A percentile compares a stretch with the other conserved stretches of the same genome.
phyloP scores from a whole-genome alignment of 257 asterid genomes.

The Jaltomata sinuosa region DNA sequence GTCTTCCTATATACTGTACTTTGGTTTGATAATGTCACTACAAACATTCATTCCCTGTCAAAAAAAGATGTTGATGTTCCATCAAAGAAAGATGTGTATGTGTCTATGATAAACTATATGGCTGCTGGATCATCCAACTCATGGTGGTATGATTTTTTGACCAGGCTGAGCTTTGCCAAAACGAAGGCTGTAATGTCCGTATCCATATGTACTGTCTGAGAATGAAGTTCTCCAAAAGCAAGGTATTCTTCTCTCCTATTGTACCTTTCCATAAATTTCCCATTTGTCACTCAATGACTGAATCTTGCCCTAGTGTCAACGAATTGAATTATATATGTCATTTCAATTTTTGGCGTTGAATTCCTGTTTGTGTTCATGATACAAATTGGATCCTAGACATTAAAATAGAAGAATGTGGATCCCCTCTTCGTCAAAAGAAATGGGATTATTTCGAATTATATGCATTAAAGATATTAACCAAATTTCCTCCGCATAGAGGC shows the following conservation, averaged over 20 bases:
- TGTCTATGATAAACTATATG: not conserved
- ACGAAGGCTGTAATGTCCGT: slow-evolving; percentile 59
- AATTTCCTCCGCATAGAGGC: too few species aligned
- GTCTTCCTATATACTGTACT: not conserved
- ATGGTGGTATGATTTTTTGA: slow-evolving; percentile 2
- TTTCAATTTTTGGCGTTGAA: not conserved
- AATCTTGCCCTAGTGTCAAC: not conserved
- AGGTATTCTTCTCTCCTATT: slow-evolving; percentile 29
- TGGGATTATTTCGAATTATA: not conserved
- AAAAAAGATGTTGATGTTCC: not conserved
- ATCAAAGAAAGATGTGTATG: not conserved
- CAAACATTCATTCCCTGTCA: not conserved
- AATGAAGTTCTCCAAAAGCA: slow-evolving; percentile 54
- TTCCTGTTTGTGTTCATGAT: not conserved
- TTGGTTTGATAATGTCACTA: not conserved
- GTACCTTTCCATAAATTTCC: not conserved
- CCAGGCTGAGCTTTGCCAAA: slow-evolving; percentile 67
- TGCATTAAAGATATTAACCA: not conserved
- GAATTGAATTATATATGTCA: too few species aligned
- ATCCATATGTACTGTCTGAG: slow-evolving; percentile 62
- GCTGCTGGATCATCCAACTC: not conserved
- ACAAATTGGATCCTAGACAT: not conserved
- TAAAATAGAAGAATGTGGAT: not conserved
- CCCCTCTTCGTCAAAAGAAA: not conserved
- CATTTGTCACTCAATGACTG: not conserved